Conservation (phyloP, 176 grass and related monocot genomes). For the Chrysopogon serrulatus region DNA sequence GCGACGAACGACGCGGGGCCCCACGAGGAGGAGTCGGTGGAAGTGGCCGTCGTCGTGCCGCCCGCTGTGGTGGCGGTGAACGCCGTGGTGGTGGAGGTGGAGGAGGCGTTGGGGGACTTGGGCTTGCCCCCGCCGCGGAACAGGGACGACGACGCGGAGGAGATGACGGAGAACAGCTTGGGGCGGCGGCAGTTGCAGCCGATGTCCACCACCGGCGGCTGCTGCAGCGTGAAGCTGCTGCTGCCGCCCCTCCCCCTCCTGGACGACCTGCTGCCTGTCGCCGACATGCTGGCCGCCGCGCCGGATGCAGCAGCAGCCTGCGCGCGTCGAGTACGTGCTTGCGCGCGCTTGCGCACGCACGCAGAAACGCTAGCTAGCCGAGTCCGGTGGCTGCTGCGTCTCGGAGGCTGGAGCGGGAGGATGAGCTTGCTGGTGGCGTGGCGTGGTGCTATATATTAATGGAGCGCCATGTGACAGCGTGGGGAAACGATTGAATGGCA, state of each 20-base stretch:
- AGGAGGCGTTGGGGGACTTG: conserved; percentile 55
- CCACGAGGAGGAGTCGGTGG: conserved; percentile 64
- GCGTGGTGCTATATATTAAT: conserved; percentile 55
- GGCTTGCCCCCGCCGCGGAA: conserved; percentile 36
- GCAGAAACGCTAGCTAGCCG: not conserved
- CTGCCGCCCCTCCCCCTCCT: conserved; percentile 23
- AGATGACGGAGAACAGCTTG: conserved; percentile 54
- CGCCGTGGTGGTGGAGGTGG: conserved; percentile 52
- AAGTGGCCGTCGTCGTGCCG: conserved; percentile 40
- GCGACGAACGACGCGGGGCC: conserved; percentile 59
- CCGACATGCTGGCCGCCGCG: conserved; percentile 46
- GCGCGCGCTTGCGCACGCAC: not conserved
- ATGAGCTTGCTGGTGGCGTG: not conserved
- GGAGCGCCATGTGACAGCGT: conserved; percentile 35
- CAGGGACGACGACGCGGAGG: conserved; percentile 24
- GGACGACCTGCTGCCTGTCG: not conserved
- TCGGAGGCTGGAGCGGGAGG: conserved; percentile 41
- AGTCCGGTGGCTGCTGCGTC: not conserved
- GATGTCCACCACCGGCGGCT: conserved; percentile 81
- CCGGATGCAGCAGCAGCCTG: not conserved
- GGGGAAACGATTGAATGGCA: conserved; percentile 36
- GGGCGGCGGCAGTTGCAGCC: conserved; percentile 95
- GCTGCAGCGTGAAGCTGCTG: conserved; percentile 48
- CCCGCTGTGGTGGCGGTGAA: conserved; percentile 55
- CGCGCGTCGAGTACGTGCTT: not conserved